phyloP scores from a whole-genome alignment of 495 filamentous ascomycete genomes.

The Rhypophila decipiens region DNA sequence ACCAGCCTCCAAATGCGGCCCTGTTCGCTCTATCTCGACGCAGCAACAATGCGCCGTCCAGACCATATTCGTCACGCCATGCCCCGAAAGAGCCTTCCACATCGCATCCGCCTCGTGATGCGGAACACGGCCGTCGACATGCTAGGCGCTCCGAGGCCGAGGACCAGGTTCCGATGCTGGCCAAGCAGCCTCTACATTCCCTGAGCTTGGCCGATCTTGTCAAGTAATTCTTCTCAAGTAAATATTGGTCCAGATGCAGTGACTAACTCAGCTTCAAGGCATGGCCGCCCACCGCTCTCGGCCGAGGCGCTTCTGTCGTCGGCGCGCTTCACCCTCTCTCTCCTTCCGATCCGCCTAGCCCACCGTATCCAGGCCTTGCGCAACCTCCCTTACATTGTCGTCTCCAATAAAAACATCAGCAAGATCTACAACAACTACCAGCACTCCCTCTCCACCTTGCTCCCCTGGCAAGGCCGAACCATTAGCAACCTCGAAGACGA shows the following conservation, averaged over 20 bases:
- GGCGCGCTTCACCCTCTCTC: constrained; percentile 89
- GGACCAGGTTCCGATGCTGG: constrained; percentile 71
- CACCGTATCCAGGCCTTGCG: constrained; percentile 87
- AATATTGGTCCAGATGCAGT: too few relatives aligned
- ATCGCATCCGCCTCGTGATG: constrained; percentile 2
- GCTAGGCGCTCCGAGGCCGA: constrained; percentile 27
- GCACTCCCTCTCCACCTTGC: constrained; percentile 80
- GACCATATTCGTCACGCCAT: constrained; percentile 11
- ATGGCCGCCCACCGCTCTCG: constrained; percentile 84
- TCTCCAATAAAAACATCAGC: constrained; percentile 87
- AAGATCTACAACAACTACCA: constrained; percentile 93
- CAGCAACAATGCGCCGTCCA: too few relatives aligned
- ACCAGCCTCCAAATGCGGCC: constrained; percentile 22
- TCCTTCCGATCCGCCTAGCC: constrained; percentile 88
- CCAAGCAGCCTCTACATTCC: constrained; percentile 69
- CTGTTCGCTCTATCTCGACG: constrained; percentile 6
- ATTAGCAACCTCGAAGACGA: constrained; percentile 85
- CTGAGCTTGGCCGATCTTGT: constrained; percentile 84
- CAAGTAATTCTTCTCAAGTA: constrained; percentile 59
- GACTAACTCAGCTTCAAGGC: too few relatives aligned
- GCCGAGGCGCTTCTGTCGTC: constrained; percentile 72
- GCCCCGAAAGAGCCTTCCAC: constrained; percentile 1
- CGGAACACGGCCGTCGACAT: constrained; percentile 5
- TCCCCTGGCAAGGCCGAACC: constrained; percentile 70
- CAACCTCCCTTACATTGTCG: constrained; percentile 94